phyloP scores from a whole-genome alignment of 129 eudicot species.

The Chrysanthemum seticuspe region DNA sequence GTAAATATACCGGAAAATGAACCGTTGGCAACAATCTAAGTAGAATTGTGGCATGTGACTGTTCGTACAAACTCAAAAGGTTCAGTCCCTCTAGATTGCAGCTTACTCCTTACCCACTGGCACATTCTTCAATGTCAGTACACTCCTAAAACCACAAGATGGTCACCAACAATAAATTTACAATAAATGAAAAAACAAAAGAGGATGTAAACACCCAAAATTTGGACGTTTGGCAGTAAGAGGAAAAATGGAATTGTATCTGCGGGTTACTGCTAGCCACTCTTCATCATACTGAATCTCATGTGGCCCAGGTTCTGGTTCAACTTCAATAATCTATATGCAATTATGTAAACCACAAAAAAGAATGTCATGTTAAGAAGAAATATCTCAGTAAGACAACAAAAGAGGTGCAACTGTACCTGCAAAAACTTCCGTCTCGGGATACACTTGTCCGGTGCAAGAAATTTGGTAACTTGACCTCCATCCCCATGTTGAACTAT shows the following conservation, averaged over 20 bases:
- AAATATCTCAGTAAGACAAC: neutral
- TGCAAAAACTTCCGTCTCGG: conserved; percentile 84
- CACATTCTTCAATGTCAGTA: too few relatives aligned
- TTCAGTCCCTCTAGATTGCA: too few relatives aligned
- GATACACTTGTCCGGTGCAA: conserved; percentile 92
- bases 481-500: conserved; percentile 71
- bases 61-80: too few relatives aligned
- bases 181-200: too few relatives aligned
- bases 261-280: conserved; percentile 87
- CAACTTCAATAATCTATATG: conserved; percentile 66
- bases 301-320: conserved; percentile 71
- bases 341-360: neutral
- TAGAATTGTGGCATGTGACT: too few relatives aligned
- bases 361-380: neutral
- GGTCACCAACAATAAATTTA: too few relatives aligned
- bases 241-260: conserved; percentile 63
- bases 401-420: conserved; percentile 34
- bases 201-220: conserved; percentile 44
- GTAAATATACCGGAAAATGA: too few relatives aligned
- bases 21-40: too few relatives aligned
- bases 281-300: conserved; percentile 90
- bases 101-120: too few relatives aligned
- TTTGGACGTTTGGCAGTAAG: conserved; percentile 44
- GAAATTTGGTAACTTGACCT: conserved; percentile 83
- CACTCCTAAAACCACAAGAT: too few relatives aligned